These are phyloP conservation scores for Phaeosphaeria sp. DNA, from an alignment of 2,329 filamentous ascomycete species.

Conservation along the genomic window DNA sequence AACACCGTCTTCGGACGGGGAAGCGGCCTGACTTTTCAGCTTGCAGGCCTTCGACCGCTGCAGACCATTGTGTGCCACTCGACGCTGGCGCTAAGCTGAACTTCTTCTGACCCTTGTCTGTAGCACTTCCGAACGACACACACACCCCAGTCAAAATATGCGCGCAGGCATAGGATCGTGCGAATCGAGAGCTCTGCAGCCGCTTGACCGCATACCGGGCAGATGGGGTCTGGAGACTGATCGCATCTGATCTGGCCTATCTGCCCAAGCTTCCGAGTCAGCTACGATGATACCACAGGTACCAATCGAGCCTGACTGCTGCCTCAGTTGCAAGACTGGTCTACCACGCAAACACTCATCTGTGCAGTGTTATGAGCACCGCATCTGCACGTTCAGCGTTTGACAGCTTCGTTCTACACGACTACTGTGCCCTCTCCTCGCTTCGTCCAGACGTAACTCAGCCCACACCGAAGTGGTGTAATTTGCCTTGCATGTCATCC, in stretches of 20 bases:
- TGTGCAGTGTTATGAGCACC: conserved; percentile 3
- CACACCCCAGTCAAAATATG: conserved; percentile 18
- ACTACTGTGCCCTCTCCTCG: conserved; percentile 17
- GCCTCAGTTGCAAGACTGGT: conserved; percentile 17
- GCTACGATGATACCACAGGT: conserved; percentile 32
- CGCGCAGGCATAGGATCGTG: conserved; percentile 20
- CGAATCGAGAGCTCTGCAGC: conserved; percentile 28
- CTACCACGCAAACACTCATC: conserved; percentile 15
- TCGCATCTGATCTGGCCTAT: conserved; percentile 23
- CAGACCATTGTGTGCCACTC: neutral
- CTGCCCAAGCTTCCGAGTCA: conserved; percentile 12
- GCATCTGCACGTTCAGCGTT: conserved; percentile 33
- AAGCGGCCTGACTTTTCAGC: neutral
- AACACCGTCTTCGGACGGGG: neutral
- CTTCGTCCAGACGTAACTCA: conserved; percentile 22
- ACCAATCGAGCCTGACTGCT: conserved; percentile 26
- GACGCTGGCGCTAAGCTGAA: neutral
- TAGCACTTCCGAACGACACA: neutral
- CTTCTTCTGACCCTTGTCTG: conserved; percentile 10
- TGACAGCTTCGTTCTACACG: conserved; percentile 31
- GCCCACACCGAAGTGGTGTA: conserved; percentile 26
- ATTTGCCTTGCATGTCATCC: conserved; percentile 21
- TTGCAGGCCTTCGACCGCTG: neutral
- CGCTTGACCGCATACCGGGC: conserved; percentile 30
- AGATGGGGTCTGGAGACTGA: conserved; percentile 20